Conservation (phyloP, 805 yeast species). For the Kazachstania viticola region DNA sequence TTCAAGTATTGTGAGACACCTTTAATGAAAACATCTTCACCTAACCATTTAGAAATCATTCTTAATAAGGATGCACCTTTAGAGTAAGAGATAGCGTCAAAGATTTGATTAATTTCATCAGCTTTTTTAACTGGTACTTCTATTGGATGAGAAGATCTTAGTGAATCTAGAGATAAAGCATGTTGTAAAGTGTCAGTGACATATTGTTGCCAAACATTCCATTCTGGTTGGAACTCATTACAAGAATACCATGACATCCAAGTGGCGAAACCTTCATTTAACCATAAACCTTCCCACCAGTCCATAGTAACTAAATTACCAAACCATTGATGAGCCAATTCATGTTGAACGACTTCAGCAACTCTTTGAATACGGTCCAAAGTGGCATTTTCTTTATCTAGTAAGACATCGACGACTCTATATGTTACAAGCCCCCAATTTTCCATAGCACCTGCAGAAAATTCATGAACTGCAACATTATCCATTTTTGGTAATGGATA, state of each 20-base stretch:
- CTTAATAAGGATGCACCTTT: slow-evolving; percentile 72
- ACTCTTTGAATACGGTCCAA: slow-evolving; percentile 58
- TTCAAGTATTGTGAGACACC: slow-evolving; percentile 73
- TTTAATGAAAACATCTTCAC: slow-evolving; percentile 62
- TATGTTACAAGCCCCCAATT: slow-evolving; percentile 75
- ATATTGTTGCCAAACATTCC: slow-evolving; percentile 81
- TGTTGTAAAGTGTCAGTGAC: slow-evolving; percentile 66
- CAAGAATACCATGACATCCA: slow-evolving; percentile 87
- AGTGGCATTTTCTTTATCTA: slow-evolving; percentile 61
- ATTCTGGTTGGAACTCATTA: slow-evolving; percentile 64
- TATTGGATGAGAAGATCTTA: slow-evolving; percentile 77
- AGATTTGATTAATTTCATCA: slow-evolving; percentile 72
- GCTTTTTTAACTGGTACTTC: slow-evolving; percentile 74
- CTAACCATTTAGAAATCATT: slow-evolving; percentile 72
- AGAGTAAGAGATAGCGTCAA: slow-evolving; percentile 73
- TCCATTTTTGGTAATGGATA: slow-evolving; percentile 76
- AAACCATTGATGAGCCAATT: slow-evolving; percentile 87
- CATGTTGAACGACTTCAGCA: slow-evolving; percentile 80
- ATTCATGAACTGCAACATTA: slow-evolving; percentile 73
- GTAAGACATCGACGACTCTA: slow-evolving; percentile 62
- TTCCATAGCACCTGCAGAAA: slow-evolving; percentile 85
- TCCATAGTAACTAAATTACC: slow-evolving; percentile 87
- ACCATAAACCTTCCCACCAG: slow-evolving; percentile 87
- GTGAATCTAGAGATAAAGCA: slow-evolving; percentile 64
- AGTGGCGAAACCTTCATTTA: slow-evolving; percentile 83